Conservation (phyloP, 2,329 filamentous ascomycete species). For the Scedosporium aurantiacum region DNA sequence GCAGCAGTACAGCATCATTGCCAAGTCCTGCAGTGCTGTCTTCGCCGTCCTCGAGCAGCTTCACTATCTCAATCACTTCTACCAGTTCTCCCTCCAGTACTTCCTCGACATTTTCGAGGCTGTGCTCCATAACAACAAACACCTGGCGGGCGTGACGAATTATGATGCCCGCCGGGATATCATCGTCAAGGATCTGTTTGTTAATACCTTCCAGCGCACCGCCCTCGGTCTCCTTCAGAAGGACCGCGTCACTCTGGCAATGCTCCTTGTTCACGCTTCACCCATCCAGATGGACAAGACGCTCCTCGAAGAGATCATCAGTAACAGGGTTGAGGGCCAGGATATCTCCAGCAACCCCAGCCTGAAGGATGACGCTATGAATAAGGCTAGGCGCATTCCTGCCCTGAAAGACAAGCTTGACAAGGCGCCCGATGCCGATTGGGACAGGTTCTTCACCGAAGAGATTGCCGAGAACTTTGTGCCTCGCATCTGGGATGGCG, state of each 20-base stretch:
- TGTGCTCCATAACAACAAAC: constrained; percentile 72
- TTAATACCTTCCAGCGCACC: constrained; percentile 87
- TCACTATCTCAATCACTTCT: constrained; percentile 97
- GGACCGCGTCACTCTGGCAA: constrained; percentile 85
- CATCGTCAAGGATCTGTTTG: constrained; percentile 84
- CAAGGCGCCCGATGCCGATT: constrained; percentile 48
- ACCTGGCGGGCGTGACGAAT: constrained; percentile 58
- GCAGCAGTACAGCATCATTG: constrained; percentile 85
- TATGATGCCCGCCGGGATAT: constrained; percentile 74
- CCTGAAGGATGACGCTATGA: constrained; percentile 56
- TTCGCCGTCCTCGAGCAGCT: constrained; percentile 95
- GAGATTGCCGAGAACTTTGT: constrained; percentile 80
- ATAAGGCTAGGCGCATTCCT: constrained; percentile 55
- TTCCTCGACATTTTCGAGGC: constrained; percentile 96
- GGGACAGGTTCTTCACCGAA: constrained; percentile 74
- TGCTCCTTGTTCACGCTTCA: constrained; percentile 91
- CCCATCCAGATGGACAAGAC: constrained; percentile 91
- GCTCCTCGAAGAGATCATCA: constrained; percentile 77
- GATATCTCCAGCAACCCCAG: constrained; percentile 64
- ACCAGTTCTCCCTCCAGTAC: constrained; percentile 97
- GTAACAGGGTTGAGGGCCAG: constrained; percentile 61
- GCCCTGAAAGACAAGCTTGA: constrained; percentile 65
- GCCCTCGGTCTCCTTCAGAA: constrained; percentile 85
- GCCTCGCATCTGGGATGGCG: constrained; percentile 61
- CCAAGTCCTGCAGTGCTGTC: constrained; percentile 88